A percentile compares a stretch with the other conserved stretches of the same genome.
These are phyloP conservation scores for Pseudogymnoascus sp. DNA, from an alignment of 2,329 filamentous ascomycete species.

Conservation along the genomic window DNA sequence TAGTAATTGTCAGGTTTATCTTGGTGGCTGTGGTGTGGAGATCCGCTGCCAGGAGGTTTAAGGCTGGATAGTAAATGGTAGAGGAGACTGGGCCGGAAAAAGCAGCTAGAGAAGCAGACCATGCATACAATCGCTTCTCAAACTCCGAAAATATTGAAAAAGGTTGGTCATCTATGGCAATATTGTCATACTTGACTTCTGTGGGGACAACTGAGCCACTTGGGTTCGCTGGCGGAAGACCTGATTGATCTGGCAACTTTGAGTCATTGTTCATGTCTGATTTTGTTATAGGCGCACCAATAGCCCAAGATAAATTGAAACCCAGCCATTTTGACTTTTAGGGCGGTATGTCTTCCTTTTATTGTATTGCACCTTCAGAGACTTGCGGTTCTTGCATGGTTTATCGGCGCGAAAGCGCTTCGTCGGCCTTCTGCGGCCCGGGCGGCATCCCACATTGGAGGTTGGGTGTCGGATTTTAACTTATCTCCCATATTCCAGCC, in stretches of 20 bases:
- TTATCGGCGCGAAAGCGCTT: neutral
- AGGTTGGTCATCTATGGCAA: neutral
- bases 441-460: neutral
- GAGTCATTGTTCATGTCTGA: neutral
- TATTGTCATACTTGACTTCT: neutral
- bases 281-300: neutral
- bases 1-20: slow-evolving; percentile 24
- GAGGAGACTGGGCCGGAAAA: slow-evolving; percentile 14
- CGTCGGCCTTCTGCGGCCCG: neutral
- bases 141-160: neutral
- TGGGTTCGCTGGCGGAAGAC: neutral
- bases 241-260: slow-evolving; percentile 3
- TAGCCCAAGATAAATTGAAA: neutral
- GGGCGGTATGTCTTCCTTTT: neutral
- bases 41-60: slow-evolving; percentile 18
- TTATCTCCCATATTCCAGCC: neutral
- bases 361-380: neutral
- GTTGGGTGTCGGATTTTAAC: neutral
- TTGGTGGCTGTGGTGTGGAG: slow-evolving; percentile 19
- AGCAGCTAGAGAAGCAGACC: slow-evolving; percentile 11
- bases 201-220: neutral
- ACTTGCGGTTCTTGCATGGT: neutral
- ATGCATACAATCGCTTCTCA: neutral
- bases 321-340: neutral
- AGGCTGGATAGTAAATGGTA: slow-evolving; percentile 24